These are phyloP conservation scores for Ogataea thermomethanolica DNA, from an alignment of 805 yeast species.

Conservation along the genomic window DNA sequence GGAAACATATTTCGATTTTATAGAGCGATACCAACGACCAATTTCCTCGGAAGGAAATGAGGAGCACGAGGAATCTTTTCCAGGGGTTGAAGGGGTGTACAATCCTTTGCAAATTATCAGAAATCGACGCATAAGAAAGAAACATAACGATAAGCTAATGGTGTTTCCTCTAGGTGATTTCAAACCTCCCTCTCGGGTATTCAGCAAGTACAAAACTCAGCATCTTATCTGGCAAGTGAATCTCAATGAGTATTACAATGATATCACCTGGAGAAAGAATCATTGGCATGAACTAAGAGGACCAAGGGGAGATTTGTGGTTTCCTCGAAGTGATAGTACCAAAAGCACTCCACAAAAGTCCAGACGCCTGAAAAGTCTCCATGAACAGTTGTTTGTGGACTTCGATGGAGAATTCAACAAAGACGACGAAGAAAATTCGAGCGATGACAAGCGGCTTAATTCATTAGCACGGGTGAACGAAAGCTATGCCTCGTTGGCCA, in stretches of 20 bases:
- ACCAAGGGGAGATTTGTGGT: slow-evolving; percentile 50
- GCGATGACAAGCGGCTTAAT: slow-evolving; percentile 16
- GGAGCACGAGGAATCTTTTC: slow-evolving; percentile 28
- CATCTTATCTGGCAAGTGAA: slow-evolving; percentile 64
- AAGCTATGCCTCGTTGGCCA: slow-evolving; percentile 26
- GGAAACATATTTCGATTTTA: slow-evolving; percentile 45
- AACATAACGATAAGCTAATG: slow-evolving; percentile 46
- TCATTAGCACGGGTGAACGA: slow-evolving; percentile 25
- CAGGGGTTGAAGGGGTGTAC: slow-evolving; percentile 62
- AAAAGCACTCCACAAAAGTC: slow-evolving; percentile 7
- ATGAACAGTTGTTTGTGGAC: slow-evolving; percentile 27
- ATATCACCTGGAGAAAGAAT: slow-evolving; percentile 52
- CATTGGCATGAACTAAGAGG: slow-evolving; percentile 52
- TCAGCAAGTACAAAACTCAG: slow-evolving; percentile 43
- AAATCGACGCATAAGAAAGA: slow-evolving; percentile 57
- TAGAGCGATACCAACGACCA: slow-evolving; percentile 40
- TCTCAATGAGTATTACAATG: slow-evolving; percentile 53
- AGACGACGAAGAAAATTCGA: slow-evolving; percentile 19
- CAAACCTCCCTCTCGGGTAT: slow-evolving; percentile 64
- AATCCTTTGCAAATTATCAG: slow-evolving; percentile 83
- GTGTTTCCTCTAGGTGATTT: slow-evolving; percentile 43
- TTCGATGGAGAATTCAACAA: slow-evolving; percentile 26
- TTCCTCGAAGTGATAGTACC: slow-evolving; percentile 30
- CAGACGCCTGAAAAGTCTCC: slow-evolving; percentile 16
- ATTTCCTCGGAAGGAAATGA: slow-evolving; percentile 23